Evolutionary conservation across 805 yeast species (phyloP), one percentile per base, ranked within the genome.

Genomic region (Starmerella floris): DNA sequence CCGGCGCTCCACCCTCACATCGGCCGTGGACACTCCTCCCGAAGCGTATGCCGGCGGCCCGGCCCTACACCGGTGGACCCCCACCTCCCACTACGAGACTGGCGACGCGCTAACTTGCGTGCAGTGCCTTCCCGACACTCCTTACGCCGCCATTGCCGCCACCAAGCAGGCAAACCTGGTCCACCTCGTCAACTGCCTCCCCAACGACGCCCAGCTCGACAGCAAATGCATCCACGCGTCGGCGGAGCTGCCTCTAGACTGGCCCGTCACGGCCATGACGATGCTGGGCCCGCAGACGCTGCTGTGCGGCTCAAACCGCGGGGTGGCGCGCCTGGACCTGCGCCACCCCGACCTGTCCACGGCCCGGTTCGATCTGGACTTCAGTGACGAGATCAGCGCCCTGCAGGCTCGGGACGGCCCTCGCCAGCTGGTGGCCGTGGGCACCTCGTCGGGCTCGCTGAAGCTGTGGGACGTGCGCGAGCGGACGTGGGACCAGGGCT

Each of bases 401-500:
- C 19, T 34, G 9, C 3, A n/a, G n/a, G 30, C 28, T 4, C 25
- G 4, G 16, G 11, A 17, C 9, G 13, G 17, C n/a, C 21, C 27
- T 17, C 17, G 27, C 20, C 15, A 5, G 3, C 11, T 38, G 8
- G 31, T 43, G 15, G 50, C 48, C 5, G 31, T 30, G 5, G 42
- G 49, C 22, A 43, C 43, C 2, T 9, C 35, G 11, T 11, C 31
- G 10, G 50, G 45, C 5, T 13, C 42, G 19, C 16, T 46, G 11
- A 26, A 35, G 5, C 16, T 46, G 13, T 19, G 38, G 21, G 50
- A 46, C 23, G n/a, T 33, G 28, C 40, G 50, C 8, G 43, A 32
- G 28, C 11, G 30, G 4, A 13, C 15, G 21, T 31, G 28, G 21
- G 16, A 10, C n/a, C 31, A 13, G 3, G 13, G 31, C 11, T 23